phyloP scores from a whole-genome alignment of 75 land plant genomes.

The Pinus taeda region DNA sequence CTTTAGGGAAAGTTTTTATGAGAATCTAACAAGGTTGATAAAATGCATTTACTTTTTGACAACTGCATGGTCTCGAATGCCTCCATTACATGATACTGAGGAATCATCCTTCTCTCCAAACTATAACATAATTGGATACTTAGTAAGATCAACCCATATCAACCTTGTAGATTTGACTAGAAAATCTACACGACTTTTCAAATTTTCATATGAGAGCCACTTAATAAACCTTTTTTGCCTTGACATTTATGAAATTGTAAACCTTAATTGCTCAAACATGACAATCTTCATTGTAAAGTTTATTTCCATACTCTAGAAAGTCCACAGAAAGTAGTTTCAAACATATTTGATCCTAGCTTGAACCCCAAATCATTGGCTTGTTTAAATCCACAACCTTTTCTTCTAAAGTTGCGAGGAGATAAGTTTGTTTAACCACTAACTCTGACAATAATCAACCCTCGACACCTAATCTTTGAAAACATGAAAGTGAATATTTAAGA shows the following conservation, averaged over 20 bases:
- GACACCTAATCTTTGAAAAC: too few species aligned
- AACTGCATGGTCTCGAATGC: constrained; percentile 13
- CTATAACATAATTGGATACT: not conserved
- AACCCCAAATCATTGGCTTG: too few species aligned
- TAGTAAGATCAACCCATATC: not conserved
- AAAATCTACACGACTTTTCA: constrained; percentile 12
- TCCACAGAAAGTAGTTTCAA: not conserved
- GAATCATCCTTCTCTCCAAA: constrained; percentile 15
- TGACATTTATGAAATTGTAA: constrained; percentile 14
- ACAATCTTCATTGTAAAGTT: constrained; percentile 5
- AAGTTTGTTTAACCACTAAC: too few species aligned
- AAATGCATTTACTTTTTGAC: constrained; percentile 11
- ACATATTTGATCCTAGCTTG: not conserved
- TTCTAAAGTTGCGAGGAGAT: too few species aligned
- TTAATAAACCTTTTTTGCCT: constrained; percentile 7
- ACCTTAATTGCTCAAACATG: constrained; percentile 3
- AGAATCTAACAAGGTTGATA: not conserved
- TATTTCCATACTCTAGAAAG: not conserved
- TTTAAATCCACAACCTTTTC: too few species aligned
- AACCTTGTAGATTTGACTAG: not conserved
- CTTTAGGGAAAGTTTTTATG: constrained; percentile 18
- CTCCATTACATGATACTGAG: constrained; percentile 14
- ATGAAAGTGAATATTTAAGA: too few species aligned
- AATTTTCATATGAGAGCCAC: constrained; percentile 10
- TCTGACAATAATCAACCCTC: not conserved